Conservation (phyloP, 1,284 basidiomycete species). For the Tremellales sp. region DNA sequence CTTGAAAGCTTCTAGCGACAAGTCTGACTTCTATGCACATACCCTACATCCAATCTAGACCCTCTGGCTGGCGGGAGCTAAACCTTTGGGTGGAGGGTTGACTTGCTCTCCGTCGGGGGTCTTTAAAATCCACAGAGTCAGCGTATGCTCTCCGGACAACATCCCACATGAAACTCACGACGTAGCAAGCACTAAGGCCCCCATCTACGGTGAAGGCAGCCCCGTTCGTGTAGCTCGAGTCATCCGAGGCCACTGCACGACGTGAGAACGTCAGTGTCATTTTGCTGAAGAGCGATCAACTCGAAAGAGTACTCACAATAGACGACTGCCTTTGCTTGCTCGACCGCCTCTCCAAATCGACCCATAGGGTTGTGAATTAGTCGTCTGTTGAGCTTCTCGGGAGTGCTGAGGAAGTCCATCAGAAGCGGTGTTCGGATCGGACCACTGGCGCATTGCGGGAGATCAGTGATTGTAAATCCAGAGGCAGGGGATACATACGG, state of each 20-base stretch:
- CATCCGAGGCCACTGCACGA: conserved; percentile 50
- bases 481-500: conserved; percentile 60
- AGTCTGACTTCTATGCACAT: not conserved
- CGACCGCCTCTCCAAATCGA: conserved; percentile 91
- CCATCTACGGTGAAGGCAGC: conserved; percentile 92
- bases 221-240: conserved; percentile 60
- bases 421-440: conserved; percentile 88
- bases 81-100: not conserved
- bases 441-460: conserved; percentile 57
- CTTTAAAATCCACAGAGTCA: conserved; percentile 1
- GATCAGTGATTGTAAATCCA: not conserved
- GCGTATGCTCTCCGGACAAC: not conserved
- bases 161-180: conserved; percentile 51
- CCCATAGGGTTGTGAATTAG: conserved; percentile 94
- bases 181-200: conserved; percentile 82
- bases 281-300: not conserved
- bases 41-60: not conserved
- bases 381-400: conserved; percentile 87
- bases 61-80: not conserved
- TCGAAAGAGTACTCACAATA: conserved; percentile 64
- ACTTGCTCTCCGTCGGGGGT: conserved; percentile 9
- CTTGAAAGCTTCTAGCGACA: not conserved
- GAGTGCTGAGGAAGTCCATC: conserved; percentile 97
- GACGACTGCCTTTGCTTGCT: conserved; percentile 84
- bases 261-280: not conserved